Base-by-base conservation (phyloP, 768 basidiomycete genomes). In the Calvatia gigantea region DNA sequence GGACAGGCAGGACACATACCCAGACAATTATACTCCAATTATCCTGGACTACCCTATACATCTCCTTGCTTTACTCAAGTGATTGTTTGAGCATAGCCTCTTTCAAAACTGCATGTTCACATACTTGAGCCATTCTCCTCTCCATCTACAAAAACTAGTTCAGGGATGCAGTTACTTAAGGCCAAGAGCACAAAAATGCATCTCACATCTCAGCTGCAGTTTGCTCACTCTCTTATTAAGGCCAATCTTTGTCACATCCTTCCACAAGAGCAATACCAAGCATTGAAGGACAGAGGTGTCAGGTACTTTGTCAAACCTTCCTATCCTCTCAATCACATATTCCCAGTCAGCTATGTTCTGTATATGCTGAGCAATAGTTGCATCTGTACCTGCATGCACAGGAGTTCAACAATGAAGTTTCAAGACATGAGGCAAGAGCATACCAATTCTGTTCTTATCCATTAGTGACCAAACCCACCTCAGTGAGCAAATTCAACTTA, bases 361-460 rank as follows among this genome's bases (percentile, higher is more conserved):
- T 54, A 99, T 98, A 68, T 99, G 97, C 64, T 94, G 89, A 1
- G 97, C 97, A 63, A 99, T 99, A 0, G 97, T 99, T 1, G 97
- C 97, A 68, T 99, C 97, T 38, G 97, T 99, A 2, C 97, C 95
- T 98, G 19, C 28, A 15, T 21, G 44, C 42, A 21, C 55, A 35
- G 29, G 37, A 38, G 47, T 27, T n/a, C 11, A 25, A n/a, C 51
- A n/a, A n/a, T 14, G 6, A 33, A 32, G 12, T 57, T 37, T 56
- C 27, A 25, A 5, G 53, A 19, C n/a, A 19, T 27, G 4, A 1
- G 25, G 12, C 39, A n/a, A 48, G 21, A n/a, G 60, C 74, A 9
- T 39, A 94, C 95, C 97, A 54, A 99, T 98, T 1, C 96, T 97
- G 66, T 99, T 98, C 75, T 97, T 96, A 69, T 99, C 97, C 97